A percentile compares a stretch with the other conserved stretches of the same genome.
Evolutionary conservation across 2,329 filamentous ascomycete species (phyloP).

Genomic region (Beauveria caledonica): DNA sequence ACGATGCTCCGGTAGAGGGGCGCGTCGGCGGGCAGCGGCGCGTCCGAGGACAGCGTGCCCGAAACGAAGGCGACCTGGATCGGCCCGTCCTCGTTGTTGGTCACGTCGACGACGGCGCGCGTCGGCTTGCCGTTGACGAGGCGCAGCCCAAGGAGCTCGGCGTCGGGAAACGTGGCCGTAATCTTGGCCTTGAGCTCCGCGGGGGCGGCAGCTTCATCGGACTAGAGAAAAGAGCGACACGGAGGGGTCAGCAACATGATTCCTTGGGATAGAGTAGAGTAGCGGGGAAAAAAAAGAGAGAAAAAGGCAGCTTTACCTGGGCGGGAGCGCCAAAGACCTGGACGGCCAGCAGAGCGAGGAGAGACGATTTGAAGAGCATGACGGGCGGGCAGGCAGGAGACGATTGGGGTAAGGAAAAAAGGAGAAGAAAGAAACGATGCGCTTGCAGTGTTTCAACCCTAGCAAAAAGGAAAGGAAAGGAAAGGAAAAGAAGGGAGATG

Average conservation of each 20-base stretch:
- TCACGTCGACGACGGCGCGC: conserved; percentile 71
- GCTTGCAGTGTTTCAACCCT: background rate
- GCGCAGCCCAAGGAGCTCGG: conserved; percentile 90
- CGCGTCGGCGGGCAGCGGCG: conserved; percentile 39
- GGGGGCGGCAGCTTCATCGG: conserved; percentile 15
- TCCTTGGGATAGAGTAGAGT: no score
- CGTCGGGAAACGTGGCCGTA: conserved; percentile 54
- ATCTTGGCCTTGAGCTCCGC: conserved; percentile 52
- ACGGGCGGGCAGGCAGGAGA: conserved; percentile 10
- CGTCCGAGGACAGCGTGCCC: conserved; percentile 59
- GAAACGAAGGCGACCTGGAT: conserved; percentile 70
- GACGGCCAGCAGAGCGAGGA: conserved; percentile 63
- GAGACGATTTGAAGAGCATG: conserved; percentile 70
- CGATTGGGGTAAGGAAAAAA: background rate
- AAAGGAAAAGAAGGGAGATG: background rate
- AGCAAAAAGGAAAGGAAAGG: conserved; percentile 11
- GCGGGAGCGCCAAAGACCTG: conserved; percentile 58
- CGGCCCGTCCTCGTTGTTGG: conserved; percentile 71
- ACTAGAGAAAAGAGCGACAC: background rate
- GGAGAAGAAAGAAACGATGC: background rate
- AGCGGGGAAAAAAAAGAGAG: no score
- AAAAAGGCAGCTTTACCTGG: conserved; percentile 42
- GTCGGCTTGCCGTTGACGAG: conserved; percentile 88
- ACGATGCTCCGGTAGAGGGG: conserved; percentile 50
- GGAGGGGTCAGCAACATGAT: background rate